phyloP scores from a whole-genome alignment of 257 asterid species.

The Nicotiana tomentosiformis region DNA sequence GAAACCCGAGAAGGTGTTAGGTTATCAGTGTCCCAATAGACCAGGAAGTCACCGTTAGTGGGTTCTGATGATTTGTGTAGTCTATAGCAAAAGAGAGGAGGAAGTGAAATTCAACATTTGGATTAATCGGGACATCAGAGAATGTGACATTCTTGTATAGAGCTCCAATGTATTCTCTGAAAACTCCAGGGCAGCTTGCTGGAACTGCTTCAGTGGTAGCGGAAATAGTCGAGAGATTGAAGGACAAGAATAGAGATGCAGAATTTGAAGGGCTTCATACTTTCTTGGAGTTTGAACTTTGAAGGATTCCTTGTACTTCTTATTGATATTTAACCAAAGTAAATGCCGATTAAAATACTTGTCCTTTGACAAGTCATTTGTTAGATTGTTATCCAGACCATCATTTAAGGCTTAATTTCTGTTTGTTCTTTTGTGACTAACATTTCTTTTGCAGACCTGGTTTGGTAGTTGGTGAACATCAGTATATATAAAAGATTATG shows the following conservation, averaged over 20 bases:
- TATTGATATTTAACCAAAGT: not conserved
- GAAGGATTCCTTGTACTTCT: not conserved
- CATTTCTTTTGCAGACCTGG: not conserved
- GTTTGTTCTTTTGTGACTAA: not conserved
- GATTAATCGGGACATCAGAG: slow-evolving; percentile 41
- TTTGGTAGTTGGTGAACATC: not conserved
- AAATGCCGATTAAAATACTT: not conserved
- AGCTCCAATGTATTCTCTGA: slow-evolving; percentile 71
- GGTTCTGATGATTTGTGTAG: slow-evolving; percentile 47
- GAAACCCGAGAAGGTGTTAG: slow-evolving; percentile 52
- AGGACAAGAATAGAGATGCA: slow-evolving; percentile 22
- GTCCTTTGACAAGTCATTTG: not conserved
- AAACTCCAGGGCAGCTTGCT: slow-evolving; percentile 27
- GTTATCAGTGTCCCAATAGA: slow-evolving; percentile 50
- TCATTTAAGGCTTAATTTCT: not conserved
- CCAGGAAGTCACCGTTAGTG: slow-evolving; percentile 49
- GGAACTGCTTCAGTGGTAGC: slow-evolving; percentile 17
- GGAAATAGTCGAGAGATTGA: slow-evolving; percentile 13
- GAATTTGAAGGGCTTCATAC: slow-evolving; percentile 33
- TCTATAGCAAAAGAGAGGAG: slow-evolving; percentile 71
- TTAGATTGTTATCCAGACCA: not conserved
- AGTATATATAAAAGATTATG: not conserved
- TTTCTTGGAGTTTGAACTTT: not conserved
- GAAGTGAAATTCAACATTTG: slow-evolving; percentile 47
- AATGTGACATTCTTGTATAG: slow-evolving; percentile 37